A percentile compares a stretch with the other conserved stretches of the same genome.
Conservation (phyloP, 345 rosid species). For the Melaleuca alternifolia region DNA sequence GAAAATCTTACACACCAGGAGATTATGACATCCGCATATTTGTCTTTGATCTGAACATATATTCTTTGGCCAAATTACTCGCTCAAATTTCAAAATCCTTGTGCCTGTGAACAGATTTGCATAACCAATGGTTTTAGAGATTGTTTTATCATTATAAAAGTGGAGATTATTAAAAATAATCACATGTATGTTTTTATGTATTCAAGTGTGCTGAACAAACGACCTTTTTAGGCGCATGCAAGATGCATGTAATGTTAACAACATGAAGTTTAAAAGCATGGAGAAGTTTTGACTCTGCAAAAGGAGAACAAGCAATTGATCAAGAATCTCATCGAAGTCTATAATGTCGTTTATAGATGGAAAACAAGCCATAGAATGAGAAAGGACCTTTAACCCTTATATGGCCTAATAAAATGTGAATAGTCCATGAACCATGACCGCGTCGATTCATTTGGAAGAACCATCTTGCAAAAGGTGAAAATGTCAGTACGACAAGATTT, state of each 20-base stretch:
- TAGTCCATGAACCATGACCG: too few relatives aligned
- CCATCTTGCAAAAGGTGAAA: too few relatives aligned
- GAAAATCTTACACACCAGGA: background rate
- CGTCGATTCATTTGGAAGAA: too few relatives aligned
- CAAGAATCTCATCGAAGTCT: background rate
- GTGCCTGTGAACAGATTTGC: background rate
- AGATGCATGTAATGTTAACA: background rate
- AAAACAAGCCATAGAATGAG: background rate
- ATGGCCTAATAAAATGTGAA: background rate
- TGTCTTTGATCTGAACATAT: background rate
- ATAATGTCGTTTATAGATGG: background rate
- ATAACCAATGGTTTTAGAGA: background rate
- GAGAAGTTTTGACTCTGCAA: background rate
- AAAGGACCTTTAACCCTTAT: background rate
- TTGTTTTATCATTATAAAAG: background rate
- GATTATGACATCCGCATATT: background rate
- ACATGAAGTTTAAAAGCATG: background rate
- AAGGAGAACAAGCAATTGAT: background rate
- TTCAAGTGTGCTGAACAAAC: accelerated
- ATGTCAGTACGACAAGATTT: background rate
- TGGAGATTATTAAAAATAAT: background rate
- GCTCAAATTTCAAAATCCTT: background rate
- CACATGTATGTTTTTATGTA: background rate
- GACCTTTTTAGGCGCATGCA: background rate
- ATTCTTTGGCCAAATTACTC: background rate